Conservation (phyloP, 2,329 filamentous ascomycete genomes). For the Zymoseptoria crescenta region DNA sequence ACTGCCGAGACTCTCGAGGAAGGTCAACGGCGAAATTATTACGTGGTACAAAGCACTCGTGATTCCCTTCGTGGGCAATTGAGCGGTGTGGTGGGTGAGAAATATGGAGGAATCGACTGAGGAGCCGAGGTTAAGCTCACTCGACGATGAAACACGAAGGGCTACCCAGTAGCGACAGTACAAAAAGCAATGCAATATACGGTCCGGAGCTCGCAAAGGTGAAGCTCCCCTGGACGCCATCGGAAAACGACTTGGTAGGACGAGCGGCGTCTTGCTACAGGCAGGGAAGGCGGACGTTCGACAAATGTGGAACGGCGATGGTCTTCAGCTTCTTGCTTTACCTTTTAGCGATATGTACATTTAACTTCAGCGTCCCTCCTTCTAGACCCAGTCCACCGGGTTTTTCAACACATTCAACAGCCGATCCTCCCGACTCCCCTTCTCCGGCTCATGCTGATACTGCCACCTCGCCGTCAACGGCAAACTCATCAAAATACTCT, state of each 20-base stretch:
- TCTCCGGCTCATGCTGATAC: constrained; percentile 85
- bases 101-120: not conserved
- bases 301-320: too few relatives aligned
- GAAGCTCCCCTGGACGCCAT: too few relatives aligned
- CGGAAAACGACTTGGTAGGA: too few relatives aligned
- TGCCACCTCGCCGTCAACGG: constrained; percentile 88
- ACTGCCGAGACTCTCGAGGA: not conserved
- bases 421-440: constrained; percentile 68
- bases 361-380: not conserved
- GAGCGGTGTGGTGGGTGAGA: not conserved
- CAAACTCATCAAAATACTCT: constrained; percentile 96
- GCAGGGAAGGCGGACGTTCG: too few relatives aligned
- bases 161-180: too few relatives aligned
- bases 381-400: constrained; percentile 53
- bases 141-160: too few relatives aligned
- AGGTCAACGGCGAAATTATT: not conserved
- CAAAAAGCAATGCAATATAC: too few relatives aligned
- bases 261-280: too few relatives aligned
- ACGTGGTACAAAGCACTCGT: not conserved
- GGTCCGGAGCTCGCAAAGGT: too few relatives aligned
- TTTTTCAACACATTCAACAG: constrained; percentile 63
- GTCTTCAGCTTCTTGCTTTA: not conserved
- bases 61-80: not conserved
- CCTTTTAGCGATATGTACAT: not conserved
- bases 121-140: too few relatives aligned